Conservation (phyloP, 2,329 filamentous ascomycete genomes). For the Colletotrichum orbiculare region DNA sequence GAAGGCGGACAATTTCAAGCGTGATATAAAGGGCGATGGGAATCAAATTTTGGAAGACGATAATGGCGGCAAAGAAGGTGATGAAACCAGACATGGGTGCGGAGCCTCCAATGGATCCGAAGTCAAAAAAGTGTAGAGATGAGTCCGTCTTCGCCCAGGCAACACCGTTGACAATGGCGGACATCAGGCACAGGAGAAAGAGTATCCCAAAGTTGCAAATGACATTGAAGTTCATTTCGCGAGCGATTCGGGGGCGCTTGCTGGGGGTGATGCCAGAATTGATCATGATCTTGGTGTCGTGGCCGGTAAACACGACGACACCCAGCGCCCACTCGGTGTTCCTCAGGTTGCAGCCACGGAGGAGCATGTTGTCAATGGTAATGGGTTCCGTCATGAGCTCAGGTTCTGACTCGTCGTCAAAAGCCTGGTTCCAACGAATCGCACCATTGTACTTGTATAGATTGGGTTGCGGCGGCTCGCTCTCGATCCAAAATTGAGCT, state of each 20-base stretch:
- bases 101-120: slow-evolving; percentile 80
- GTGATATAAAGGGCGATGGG: slow-evolving; percentile 98
- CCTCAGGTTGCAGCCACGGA: slow-evolving; percentile 91
- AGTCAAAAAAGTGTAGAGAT: slow-evolving; percentile 86
- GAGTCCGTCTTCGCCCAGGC: slow-evolving; percentile 81
- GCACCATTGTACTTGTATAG: slow-evolving; percentile 95
- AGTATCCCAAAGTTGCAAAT: slow-evolving; percentile 95
- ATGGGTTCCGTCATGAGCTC: slow-evolving; percentile 92
- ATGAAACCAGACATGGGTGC: slow-evolving; percentile 89
- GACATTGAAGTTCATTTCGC: slow-evolving; percentile 97
- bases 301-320: slow-evolving; percentile 91
- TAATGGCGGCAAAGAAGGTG: slow-evolving; percentile 94
- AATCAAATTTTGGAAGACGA: slow-evolving; percentile 98
- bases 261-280: slow-evolving; percentile 95
- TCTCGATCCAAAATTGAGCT: slow-evolving; percentile 88
- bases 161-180: slow-evolving; percentile 85
- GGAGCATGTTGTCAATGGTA: slow-evolving; percentile 92
- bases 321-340: slow-evolving; percentile 98
- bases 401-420: slow-evolving; percentile 68
- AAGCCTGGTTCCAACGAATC: slow-evolving; percentile 85
- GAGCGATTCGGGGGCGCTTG: slow-evolving; percentile 90
- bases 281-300: slow-evolving; percentile 99
- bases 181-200: slow-evolving; percentile 87
- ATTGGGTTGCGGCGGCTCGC: slow-evolving; percentile 91
- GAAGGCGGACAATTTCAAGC: slow-evolving; percentile 91